Percentiles rank a stretch among this genome's conserved stretches.
Evolutionary conservation across 768 basidiomycete genomes (phyloP).

Genomic region (Steccherinum ochraceum): DNA sequence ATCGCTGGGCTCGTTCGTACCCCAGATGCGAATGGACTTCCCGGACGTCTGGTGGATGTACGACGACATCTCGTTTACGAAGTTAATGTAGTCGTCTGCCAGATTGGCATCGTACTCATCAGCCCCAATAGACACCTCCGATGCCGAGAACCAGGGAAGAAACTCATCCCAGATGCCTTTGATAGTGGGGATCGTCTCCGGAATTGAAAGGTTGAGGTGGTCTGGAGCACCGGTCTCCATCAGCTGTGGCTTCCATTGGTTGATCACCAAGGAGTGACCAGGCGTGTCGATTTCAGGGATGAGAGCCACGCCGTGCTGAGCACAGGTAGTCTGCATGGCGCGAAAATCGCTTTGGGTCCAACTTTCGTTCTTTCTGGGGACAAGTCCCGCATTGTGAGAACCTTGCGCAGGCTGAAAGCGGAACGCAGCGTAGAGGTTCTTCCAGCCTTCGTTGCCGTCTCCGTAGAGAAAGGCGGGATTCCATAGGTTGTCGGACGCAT

Average conservation of each 20-base stretch:
- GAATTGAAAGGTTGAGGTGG: conserved; percentile 34
- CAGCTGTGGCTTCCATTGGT: conserved; percentile 40
- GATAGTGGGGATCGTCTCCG: conserved; percentile 37
- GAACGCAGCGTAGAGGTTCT: conserved; percentile 34
- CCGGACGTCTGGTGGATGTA: conserved; percentile 25
- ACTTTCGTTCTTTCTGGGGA: conserved; percentile 34
- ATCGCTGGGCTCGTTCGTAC: conserved; percentile 34
- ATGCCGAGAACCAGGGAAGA: conserved; percentile 25
- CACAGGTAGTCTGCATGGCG: conserved; percentile 30
- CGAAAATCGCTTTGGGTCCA: conserved; percentile 29
- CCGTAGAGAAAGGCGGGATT: conserved; percentile 33
- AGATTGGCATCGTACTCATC: conserved; percentile 35
- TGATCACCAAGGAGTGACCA: conserved; percentile 37
- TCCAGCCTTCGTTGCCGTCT: conserved; percentile 27
- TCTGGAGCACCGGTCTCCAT: conserved; percentile 32
- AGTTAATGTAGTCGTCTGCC: conserved; percentile 36
- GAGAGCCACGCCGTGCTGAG: conserved; percentile 30
- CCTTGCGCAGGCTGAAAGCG: conserved; percentile 31
- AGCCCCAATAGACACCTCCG: conserved; percentile 42
- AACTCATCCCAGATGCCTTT: conserved; percentile 38
- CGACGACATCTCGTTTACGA: conserved; percentile 36
- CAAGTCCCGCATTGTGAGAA: conserved; percentile 29
- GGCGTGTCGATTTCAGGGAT: conserved; percentile 39
- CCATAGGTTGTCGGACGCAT: conserved; percentile 39
- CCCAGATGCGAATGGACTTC: conserved; percentile 39